Base-by-base conservation (phyloP, 2,329 filamentous ascomycete genomes). In the Bimuria novae-zelandiae region DNA sequence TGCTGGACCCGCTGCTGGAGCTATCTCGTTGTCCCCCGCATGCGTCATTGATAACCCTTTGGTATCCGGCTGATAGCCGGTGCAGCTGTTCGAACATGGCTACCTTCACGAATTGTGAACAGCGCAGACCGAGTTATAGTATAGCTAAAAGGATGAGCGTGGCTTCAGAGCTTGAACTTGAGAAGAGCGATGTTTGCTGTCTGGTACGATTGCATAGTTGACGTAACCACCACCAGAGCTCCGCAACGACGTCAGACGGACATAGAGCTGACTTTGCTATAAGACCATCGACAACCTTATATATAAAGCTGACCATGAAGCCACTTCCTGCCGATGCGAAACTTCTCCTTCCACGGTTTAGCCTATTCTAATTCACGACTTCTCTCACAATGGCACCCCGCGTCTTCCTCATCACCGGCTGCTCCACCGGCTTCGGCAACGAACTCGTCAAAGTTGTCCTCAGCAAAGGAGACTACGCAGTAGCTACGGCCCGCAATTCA, bases 381-480 rank as follows among this genome's bases (percentile, higher is more conserved):
- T 7, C 7, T 48, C 11, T 14, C 41, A 60, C 32, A 32, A 77
- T 77, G 74, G 62, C 75, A 48, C 74, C 75, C 30, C 74, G 75
- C 52, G 73, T 79, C 54, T 79, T 79, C 60, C 70, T 79, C 61
- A 77, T 79, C 51, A 80, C 77, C 2, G 77, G 77, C 49, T 76
- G 75, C 16, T 75, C 71, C 3, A 78, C 77, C n/a, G 77, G 77
- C 45, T 79, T 80, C 61, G 77, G 77, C 52, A 58, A 71, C 32
- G 74, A 77, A 49, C 70, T 76, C 27, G 76, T 77, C 52, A 75
- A 79, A 43, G 64, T 75, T 17, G 68, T 73, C 16, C 64, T 79
- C n/a, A 51, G 66, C 7, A 72, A 75, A 25, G 77, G 77, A 44
- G 75, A 79, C 54, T 67, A 75, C 43, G 77, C 76, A 29, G 72